Percentiles rank a stretch among this genome's conserved stretches.
These are phyloP conservation scores for Arthrobotrys sphaeroides DNA, from an alignment of 2,329 filamentous ascomycete genomes.

Conservation along the genomic window DNA sequence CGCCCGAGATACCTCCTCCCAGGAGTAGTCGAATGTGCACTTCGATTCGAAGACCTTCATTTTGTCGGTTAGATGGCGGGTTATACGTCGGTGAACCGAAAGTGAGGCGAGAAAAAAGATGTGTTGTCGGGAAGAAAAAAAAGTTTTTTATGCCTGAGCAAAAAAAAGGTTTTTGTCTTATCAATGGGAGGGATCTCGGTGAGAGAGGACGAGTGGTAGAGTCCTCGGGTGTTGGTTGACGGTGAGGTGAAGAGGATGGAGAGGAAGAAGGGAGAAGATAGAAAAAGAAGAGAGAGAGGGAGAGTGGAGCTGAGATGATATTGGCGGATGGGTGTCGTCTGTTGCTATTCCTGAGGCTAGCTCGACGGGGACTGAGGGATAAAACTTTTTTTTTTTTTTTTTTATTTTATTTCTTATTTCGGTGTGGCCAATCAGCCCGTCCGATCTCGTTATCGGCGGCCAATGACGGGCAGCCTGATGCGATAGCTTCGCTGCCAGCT, in stretches of 20 bases:
- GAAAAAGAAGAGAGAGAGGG: background rate
- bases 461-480: conserved; percentile 3
- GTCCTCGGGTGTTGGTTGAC: background rate
- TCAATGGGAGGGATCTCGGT: conserved; percentile 22
- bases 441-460: conserved; percentile 35
- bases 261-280: background rate
- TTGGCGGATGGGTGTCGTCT: conserved; percentile 11
- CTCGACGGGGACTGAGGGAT: conserved; percentile 26
- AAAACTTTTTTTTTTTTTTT: conserved; percentile 49
- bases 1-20: conserved; percentile 95
- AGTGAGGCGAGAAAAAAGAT: conserved; percentile 29
- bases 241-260: conserved; percentile 6
- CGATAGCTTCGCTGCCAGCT: conserved; percentile 6
- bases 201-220: background rate
- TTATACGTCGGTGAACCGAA: conserved; percentile 57
- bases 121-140: conserved; percentile 5
- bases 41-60: conserved; percentile 97
- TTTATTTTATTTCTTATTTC: too few relatives aligned
- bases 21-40: conserved; percentile 95
- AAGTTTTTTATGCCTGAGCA: background rate
- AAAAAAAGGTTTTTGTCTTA: background rate
- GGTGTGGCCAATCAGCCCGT: background rate
- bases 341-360: conserved; percentile 15
- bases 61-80: conserved; percentile 17
- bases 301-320: conserved; percentile 14